These are phyloP conservation scores for Sporormia fimetaria DNA, from an alignment of 495 filamentous ascomycete species.

Conservation along the genomic window DNA sequence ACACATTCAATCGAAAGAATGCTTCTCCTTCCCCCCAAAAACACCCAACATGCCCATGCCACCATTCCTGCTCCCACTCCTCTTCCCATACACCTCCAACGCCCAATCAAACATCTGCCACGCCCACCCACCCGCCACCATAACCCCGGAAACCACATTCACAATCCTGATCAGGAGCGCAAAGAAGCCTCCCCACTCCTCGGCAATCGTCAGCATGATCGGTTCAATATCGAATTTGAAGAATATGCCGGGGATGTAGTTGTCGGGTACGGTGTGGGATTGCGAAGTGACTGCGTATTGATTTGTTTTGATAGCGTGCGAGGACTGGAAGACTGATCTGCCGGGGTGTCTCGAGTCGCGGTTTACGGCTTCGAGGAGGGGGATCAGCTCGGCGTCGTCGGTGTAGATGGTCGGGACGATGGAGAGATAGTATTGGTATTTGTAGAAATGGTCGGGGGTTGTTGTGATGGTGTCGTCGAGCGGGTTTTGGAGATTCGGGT, in stretches of 20 bases:
- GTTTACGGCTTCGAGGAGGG: slow-evolving; percentile 28
- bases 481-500: slow-evolving; percentile 85
- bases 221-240: slow-evolving; percentile 99
- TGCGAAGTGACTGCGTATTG: slow-evolving; percentile 96
- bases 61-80: slow-evolving; percentile 11
- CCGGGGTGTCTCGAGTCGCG: slow-evolving; percentile 30
- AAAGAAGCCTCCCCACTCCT: slow-evolving; percentile 64
- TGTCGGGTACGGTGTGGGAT: slow-evolving; percentile 54
- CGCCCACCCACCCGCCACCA: slow-evolving; percentile 52
- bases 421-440: slow-evolving; percentile 97
- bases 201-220: slow-evolving; percentile 72
- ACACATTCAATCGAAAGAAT: slow-evolving; percentile 9
- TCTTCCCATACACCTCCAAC: slow-evolving; percentile 30
- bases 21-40: slow-evolving; percentile 9
- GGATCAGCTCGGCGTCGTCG: slow-evolving; percentile 38
- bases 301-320: slow-evolving; percentile 69
- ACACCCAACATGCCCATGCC: slow-evolving; percentile 16
- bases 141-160: slow-evolving; percentile 52
- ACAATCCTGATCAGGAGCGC: slow-evolving; percentile 63
- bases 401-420: slow-evolving; percentile 94
- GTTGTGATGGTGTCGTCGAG: slow-evolving; percentile 80
- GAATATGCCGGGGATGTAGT: slow-evolving; percentile 77
- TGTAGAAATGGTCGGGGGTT: slow-evolving; percentile 72
- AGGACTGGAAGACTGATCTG: slow-evolving; percentile 20
- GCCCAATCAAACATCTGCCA: slow-evolving; percentile 52